A percentile compares a stretch with the other conserved stretches of the same genome.
phyloP scores from a whole-genome alignment of 495 filamentous ascomycete genomes.

The Penicillium dipodomyicola region DNA sequence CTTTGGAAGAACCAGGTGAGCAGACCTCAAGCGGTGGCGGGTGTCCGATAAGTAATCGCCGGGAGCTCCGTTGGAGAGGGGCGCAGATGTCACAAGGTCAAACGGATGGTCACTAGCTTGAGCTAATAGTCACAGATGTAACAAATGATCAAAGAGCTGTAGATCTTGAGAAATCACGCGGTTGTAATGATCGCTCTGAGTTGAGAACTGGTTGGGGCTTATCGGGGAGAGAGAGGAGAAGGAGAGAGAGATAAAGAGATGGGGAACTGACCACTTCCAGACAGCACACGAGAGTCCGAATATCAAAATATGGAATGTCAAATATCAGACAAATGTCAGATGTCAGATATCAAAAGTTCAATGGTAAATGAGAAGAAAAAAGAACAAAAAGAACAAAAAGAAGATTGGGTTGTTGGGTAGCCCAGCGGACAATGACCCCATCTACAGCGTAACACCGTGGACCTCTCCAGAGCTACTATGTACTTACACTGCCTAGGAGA shows the following conservation, averaged over 20 bases:
- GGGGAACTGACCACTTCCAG: background rate
- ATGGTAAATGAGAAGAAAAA: too few relatives aligned
- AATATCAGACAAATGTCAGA: too few relatives aligned
- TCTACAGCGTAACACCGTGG: too few relatives aligned
- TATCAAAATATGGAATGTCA: background rate
- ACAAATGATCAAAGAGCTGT: background rate
- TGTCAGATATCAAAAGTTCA: too few relatives aligned
- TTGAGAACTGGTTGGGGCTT: background rate
- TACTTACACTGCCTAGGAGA: too few relatives aligned
- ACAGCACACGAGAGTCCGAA: background rate
- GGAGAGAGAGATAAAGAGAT: background rate
- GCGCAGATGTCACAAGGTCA: conserved; percentile 4
- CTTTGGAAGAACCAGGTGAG: conserved; percentile 51
- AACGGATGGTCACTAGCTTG: background rate
- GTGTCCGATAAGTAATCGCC: conserved; percentile 13
- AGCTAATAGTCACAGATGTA: background rate
- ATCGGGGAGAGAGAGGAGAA: background rate
- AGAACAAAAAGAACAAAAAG: too few relatives aligned
- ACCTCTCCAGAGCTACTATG: too few relatives aligned
- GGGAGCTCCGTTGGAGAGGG: conserved; percentile 7
- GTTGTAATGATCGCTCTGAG: background rate
- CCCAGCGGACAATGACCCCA: too few relatives aligned
- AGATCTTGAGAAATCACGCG: background rate
- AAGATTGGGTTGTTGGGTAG: too few relatives aligned
- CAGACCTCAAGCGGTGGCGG: conserved; percentile 35